Percentiles rank a stretch among this genome's conserved stretches.
Evolutionary conservation across 345 rosid genomes (phyloP).

Genomic region (Dimocarpus longan): DNA sequence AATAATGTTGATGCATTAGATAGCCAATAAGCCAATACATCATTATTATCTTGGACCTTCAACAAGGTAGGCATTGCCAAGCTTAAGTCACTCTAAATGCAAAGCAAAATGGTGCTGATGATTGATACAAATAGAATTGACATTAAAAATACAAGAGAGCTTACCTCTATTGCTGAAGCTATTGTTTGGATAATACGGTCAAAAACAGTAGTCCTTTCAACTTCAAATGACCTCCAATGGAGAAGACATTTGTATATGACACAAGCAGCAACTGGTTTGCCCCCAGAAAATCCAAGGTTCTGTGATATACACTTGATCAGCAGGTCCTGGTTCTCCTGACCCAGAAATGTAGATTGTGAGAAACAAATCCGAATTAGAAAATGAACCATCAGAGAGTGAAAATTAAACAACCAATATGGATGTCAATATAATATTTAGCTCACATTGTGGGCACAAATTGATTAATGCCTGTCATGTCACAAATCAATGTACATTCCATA

Average conservation of each 20-base stretch:
- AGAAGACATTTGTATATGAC: constrained; percentile 91
- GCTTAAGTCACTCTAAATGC: constrained; percentile 27
- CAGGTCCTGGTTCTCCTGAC: constrained; percentile 92
- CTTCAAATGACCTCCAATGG: constrained; percentile 99
- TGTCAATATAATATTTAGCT: constrained; percentile 9
- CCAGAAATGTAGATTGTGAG: constrained; percentile 21
- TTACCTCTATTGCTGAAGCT: constrained; percentile 87
- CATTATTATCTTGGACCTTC: constrained; percentile 88
- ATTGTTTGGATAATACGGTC: constrained; percentile 96
- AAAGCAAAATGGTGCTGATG: constrained; percentile 1
- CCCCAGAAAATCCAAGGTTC: constrained; percentile 87
- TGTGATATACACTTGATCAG: constrained; percentile 87
- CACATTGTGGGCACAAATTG: background rate
- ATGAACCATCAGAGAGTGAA: background rate
- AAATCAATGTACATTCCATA: background rate
- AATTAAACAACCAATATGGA: constrained; percentile 9
- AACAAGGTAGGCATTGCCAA: constrained; percentile 27
- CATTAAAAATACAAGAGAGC: constrained; percentile 13
- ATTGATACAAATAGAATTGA: constrained; percentile 3
- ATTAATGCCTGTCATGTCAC: constrained; percentile 2
- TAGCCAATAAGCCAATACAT: constrained; percentile 87
- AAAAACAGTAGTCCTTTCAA: constrained; percentile 89
- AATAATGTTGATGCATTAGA: constrained; percentile 90
- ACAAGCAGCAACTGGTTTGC: constrained; percentile 96
- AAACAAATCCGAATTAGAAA: constrained; percentile 11